Base-by-base conservation (phyloP, 2,329 filamentous ascomycete species). In the Fusarium sublunatum region DNA sequence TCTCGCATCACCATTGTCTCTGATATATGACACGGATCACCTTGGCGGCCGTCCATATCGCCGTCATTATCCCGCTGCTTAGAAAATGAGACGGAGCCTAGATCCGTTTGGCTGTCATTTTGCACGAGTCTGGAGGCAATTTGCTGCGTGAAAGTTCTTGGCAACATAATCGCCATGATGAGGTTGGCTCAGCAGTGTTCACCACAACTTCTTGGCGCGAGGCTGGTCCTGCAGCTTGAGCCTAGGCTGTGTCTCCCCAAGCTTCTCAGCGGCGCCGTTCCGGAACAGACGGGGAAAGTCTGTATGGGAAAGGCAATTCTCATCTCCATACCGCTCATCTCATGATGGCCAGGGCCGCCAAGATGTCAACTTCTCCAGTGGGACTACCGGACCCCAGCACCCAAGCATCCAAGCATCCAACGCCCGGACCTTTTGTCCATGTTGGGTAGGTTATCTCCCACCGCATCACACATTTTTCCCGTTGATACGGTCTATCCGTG, bases 1-100 rank as follows among this genome's bases (percentile, higher is more conserved):
- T 52, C 48, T 57, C 53, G 63, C 61, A 53, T 61, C 67, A 70
- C 53, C 55, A 64, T 50, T 68, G 53, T 56, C 62, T 68, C 54
- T 64, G 32, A 62, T 58, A 52, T 53, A 45, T 35, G 57, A 56
- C 67, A 66, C 59, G 52, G 67, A 47, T 58, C 64, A 62, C 55
- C 62, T 64, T 49, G 41, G 47, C 48, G 47, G 38, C 41, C 48
- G 59, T 36, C 54, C 32, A 60, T 59, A 65, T 65, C 57, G 35
- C 54, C 41, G 53, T 47, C 58, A 48, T 49, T 53, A 40, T 29
- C 45, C 53, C 56, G 44, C 53, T 56, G 46, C 53, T 51, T 24
- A 29, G 41, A 47, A 38, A 39, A 42, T 47, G 32, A 58, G 19
- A 36, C 35, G 38, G 40, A 35, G 39, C 29, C 45, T 31, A 12